A percentile compares a stretch with the other conserved stretches of the same genome.
Conservation (phyloP, 768 basidiomycete species). For the Tricholoma matsutake region DNA sequence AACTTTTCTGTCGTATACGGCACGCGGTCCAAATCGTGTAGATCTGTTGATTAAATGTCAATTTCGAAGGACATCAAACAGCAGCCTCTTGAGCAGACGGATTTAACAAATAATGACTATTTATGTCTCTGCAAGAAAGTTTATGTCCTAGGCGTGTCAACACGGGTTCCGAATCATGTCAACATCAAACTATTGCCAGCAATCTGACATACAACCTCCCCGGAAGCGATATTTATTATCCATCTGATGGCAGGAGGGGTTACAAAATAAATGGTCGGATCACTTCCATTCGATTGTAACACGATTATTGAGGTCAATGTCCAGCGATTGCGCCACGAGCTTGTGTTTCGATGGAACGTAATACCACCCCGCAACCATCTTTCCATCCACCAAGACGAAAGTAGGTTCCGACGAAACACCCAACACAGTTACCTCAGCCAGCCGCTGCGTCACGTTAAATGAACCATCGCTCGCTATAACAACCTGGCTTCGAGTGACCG, state of each 20-base stretch:
- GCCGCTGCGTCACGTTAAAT: conserved; percentile 43
- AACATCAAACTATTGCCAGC: background rate
- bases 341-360: conserved; percentile 38
- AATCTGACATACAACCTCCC: background rate
- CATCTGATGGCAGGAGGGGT: background rate
- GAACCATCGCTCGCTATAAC: conserved; percentile 34
- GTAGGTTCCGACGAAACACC: conserved; percentile 44
- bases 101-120: too few relatives aligned
- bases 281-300: conserved; percentile 25
- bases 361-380: conserved; percentile 31
- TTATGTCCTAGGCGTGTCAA: too few relatives aligned
- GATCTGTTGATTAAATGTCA: too few relatives aligned
- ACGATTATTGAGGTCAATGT: conserved; percentile 40
- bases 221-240: background rate
- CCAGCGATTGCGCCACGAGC: conserved; percentile 36
- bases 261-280: background rate
- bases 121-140: too few relatives aligned
- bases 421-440: conserved; percentile 56
- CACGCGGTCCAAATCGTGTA: too few relatives aligned
- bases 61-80: too few relatives aligned
- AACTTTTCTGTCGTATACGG: too few relatives aligned
- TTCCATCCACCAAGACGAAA: conserved; percentile 38
- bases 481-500: conserved; percentile 32
- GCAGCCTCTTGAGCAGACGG: too few relatives aligned
- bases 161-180: too few relatives aligned